Evolutionary conservation across 225 moss, liverwort and hornwort genomes (phyloP).

Genomic region (Rhytidiadelphus loreus): DNA sequence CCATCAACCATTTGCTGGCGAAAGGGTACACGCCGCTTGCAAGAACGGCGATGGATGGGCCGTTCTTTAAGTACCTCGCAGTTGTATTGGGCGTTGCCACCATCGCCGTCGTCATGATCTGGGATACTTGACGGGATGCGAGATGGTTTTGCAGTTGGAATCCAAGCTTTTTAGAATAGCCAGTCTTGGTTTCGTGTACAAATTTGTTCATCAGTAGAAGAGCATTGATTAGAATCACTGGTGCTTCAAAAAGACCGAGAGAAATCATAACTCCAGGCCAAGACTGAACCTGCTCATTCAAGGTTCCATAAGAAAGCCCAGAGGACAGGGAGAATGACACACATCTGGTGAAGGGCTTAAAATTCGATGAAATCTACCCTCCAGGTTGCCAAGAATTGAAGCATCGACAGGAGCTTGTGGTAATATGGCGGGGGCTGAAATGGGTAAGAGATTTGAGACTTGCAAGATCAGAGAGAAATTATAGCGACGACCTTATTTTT

Average conservation of each 20-base stretch:
- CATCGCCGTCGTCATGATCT: slow-evolving; percentile 62
- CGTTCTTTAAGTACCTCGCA: slow-evolving; percentile 34
- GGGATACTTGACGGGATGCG: slow-evolving; percentile 17
- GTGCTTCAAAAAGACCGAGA: background rate
- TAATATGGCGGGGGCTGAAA: background rate
- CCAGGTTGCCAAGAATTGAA: background rate
- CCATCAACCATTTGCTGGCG: slow-evolving; percentile 71
- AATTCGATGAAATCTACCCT: background rate
- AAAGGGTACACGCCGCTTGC: slow-evolving; percentile 50
- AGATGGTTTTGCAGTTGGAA: background rate
- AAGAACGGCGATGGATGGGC: slow-evolving; percentile 13
- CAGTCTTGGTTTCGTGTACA: background rate
- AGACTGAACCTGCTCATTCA: background rate
- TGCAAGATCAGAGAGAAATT: background rate
- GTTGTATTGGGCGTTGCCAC: slow-evolving; percentile 33
- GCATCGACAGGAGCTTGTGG: background rate
- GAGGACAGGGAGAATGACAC: background rate
- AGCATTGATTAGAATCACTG: background rate
- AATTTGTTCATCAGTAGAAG: background rate
- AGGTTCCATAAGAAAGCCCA: background rate
- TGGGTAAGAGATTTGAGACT: background rate
- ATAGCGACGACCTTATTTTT: background rate
- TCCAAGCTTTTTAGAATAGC: background rate
- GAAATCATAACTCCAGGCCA: background rate
- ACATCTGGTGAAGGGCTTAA: background rate